Base-by-base conservation (phyloP, 306 rosid species). In the Medicago ruthenica region DNA sequence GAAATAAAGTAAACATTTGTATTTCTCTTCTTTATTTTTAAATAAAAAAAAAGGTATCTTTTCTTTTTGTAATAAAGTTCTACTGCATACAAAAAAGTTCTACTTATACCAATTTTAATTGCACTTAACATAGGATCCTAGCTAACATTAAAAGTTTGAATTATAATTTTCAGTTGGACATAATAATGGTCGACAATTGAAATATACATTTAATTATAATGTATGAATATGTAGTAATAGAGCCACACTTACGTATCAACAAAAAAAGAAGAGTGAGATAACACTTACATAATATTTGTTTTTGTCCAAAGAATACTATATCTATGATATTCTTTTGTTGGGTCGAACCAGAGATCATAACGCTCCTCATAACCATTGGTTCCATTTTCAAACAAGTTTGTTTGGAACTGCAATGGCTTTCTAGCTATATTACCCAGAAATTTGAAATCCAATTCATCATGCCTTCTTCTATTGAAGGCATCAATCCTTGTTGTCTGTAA, bases 311-410 rank as follows among this genome's bases (percentile, higher is more conserved):
- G 97, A 62, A 95, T 92, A 90, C 97, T 90, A 63, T 95, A 95
- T 34, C 97, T 83, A 55, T 92, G 99, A 44, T 62, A 90, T 67
- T 77, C 85, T 67, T 79, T 89, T n/a, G 89, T 74, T 2, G 99
- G 99, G 42, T 95, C 99, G 75, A 92, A 95, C 99, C 99, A 95
- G 7, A 95, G 88, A 12, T 97, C 89, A 65, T 89, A 95, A 0
- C 99, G 87, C 60, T 95, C 99, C 77, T 95, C 98, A 0, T 98
- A 86, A 65, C 99, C 99, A 11, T 97, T 92, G 85, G 98, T 95
- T 3, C 98, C 99, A 53, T 92, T 92, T 13, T 98, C 99, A 67
- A 92, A 95, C 53, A 92, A 59, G 54, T 95, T 95, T 12, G 99
- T 95, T 83, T 95, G 99, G 59, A 95, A 95, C 81, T 92, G 74